Base-by-base conservation (phyloP, 441 rosid species). In the Viola pubescens region DNA sequence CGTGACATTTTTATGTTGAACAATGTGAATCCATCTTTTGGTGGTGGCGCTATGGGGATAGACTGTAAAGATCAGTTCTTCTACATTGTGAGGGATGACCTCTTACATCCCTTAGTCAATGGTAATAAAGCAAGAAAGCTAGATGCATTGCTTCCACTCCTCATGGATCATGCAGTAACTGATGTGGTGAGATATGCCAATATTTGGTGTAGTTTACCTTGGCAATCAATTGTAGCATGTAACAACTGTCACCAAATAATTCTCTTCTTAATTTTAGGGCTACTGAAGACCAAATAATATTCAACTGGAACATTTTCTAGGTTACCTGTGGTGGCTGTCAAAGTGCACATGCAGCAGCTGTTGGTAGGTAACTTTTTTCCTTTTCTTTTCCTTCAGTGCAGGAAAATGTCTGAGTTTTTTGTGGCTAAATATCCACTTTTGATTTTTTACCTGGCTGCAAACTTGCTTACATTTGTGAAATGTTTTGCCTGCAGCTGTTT, bases 291-390 rank as follows among this genome's bases (percentile, higher is more conserved):
- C 37, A 51, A 46, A 58, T 70, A 72, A 71, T 64, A 56, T 61
- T 73, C 52, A 19, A 60, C 42, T 69, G 58, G 53, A 62, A 59
- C 59, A 70, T 77, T 79, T 80, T 75, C 58, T 77, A 87, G 98
- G 94, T 89, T 73, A 87, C 95, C 7, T 92, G 97, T 68, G 97
- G 97, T 65, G 97, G 96, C 63, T 85, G 94, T 75, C 98, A 87
- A 81, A 92, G 96, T 55, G 95, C 95, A 8, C 94, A 92, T 68
- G 71, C 98, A 69, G 86, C 92, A 61, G 90, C 92, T 59, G 86
- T 84, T 73, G 97, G 97, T 80, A 76, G 71, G 79, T 62, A 38
- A 53, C 39, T 46, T 49, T 38, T 38, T 64, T 38, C 46, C 45
- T 39, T 49, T 48, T 43, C 46, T 46, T 46, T 26, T 26, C 34